Evolutionary conservation across 1,139 yeast genomes (phyloP).

Genomic region (Keqinozyma sinolaborantium): DNA sequence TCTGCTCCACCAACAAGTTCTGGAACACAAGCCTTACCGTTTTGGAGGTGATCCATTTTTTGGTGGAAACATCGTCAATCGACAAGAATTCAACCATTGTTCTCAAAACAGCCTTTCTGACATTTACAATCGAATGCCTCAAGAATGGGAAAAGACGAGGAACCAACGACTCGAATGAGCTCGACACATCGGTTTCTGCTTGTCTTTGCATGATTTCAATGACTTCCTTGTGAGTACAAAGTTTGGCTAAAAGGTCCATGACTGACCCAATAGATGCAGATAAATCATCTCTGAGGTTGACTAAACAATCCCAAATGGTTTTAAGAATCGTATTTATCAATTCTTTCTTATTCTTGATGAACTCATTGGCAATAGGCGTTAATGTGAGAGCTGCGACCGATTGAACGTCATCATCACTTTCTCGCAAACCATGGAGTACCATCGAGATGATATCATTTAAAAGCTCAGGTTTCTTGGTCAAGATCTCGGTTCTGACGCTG

Average conservation of each 20-base stretch:
- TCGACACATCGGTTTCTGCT: conserved; percentile 51
- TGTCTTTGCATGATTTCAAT: conserved; percentile 65
- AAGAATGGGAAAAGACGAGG: conserved; percentile 91
- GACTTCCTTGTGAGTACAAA: conserved; percentile 81
- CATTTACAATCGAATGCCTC: conserved; percentile 91
- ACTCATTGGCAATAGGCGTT: conserved; percentile 83
- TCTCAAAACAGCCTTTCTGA: conserved; percentile 81
- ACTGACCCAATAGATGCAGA: conserved; percentile 95
- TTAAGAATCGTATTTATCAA: conserved; percentile 63
- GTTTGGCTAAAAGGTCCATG: conserved; percentile 87
- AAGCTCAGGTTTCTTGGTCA: conserved; percentile 55
- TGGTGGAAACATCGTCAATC: conserved; percentile 61
- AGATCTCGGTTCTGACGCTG: conserved; percentile 78
- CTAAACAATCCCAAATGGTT: conserved; percentile 85
- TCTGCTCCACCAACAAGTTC: conserved; percentile 85
- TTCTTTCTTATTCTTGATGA: conserved; percentile 62
- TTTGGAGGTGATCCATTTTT: conserved; percentile 76
- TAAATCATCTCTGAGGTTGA: conserved; percentile 83
- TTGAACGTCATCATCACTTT: conserved; percentile 93
- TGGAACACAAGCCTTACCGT: conserved; percentile 77
- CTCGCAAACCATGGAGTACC: conserved; percentile 83
- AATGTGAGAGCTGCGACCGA: conserved; percentile 94
- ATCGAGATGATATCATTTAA: conserved; percentile 74
- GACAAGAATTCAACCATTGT: conserved; percentile 77
- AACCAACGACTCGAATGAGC: conserved; percentile 66